Evolutionary conservation across 257 asterid genomes (phyloP), one percentile per base, ranked within the genome.

Genomic region (Echites panduratus): DNA sequence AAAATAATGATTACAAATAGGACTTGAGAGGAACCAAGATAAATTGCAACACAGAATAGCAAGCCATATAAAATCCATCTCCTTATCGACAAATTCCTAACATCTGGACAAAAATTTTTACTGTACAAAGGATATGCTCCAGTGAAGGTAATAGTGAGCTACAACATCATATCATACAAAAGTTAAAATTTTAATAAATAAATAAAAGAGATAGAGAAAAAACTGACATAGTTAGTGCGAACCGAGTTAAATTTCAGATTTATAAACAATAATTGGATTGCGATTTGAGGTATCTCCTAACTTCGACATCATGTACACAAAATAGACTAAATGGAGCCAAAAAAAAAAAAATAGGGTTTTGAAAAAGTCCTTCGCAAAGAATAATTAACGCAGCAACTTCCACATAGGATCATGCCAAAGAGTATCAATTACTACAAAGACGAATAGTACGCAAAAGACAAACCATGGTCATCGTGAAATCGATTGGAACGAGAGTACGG

Each of bases 401-500:
- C 10, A 17, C 43, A 63, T 38, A 44, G 49, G 77, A 73, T 27
- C 56, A 24, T 41, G 32, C 63, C 2, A 12, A 27, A 38, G 38
- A 38, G 40, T 17, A 47, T 40, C 38, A 68, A 35, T 41, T 10
- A 22, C 24, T 43, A 62, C 26, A 44, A 69, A 40, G 27, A n/a
- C 27, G 4, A 72, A 14, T 61, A 53, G 48, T 29, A 66, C 29
- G 22, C 19, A 71, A 78, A 79, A 69, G 67, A 40, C 84, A 54
- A 79, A 91, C 97, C 97, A 77, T 82, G 85, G 77, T 75, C 81
- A 58, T 85, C 91, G 24, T 69, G 41, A 61, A 78, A 77, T 48
- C 97, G 90, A 78, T 77, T 89, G 61, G 92, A 76, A 68, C 91
- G 97, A 73, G 89, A 75, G 83, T 86, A 79, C 52, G 88, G 86